phyloP scores from a whole-genome alignment of 345 rosid genomes.

The Bruguiera parviflora region DNA sequence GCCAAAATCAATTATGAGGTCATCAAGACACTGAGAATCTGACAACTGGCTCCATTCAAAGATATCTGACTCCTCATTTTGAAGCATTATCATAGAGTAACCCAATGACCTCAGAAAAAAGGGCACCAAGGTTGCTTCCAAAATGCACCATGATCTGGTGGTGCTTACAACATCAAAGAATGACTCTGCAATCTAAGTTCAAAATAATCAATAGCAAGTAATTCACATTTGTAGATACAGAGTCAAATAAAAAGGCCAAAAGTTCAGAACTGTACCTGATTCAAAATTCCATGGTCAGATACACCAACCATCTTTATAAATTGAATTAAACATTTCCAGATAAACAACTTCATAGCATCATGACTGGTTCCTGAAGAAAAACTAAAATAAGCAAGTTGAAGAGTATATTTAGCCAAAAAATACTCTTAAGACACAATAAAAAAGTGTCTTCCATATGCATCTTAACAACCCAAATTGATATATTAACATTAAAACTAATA shows the following conservation, averaged over 20 bases:
- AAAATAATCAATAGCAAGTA: conserved; percentile 25
- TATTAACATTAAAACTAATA: background rate
- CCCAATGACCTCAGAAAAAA: conserved; percentile 61
- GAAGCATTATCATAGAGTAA: conserved; percentile 46
- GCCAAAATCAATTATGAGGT: conserved; percentile 14
- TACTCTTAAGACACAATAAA: background rate
- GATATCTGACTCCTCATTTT: conserved; percentile 44
- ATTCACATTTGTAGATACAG: conserved; percentile 11
- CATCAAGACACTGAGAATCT: conserved; percentile 22
- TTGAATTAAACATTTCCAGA: conserved; percentile 70
- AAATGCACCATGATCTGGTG: conserved; percentile 51
- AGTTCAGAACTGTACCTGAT: conserved; percentile 48
- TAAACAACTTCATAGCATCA: conserved; percentile 48
- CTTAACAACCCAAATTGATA: background rate
- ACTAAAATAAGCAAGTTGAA: conserved; percentile 7
- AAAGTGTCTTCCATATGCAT: conserved; percentile 6
- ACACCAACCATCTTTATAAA: conserved; percentile 53
- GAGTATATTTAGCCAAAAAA: background rate
- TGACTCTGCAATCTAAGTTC: conserved; percentile 50
- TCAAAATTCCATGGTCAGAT: conserved; percentile 63
- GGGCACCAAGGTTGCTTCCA: conserved; percentile 69
- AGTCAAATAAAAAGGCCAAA: conserved; percentile 2
- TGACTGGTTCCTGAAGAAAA: conserved; percentile 36
- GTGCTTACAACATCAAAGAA: conserved; percentile 57
- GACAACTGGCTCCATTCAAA: conserved; percentile 35